Percentiles rank a stretch among this genome's conserved stretches.
Evolutionary conservation across 352 stramenopile species (phyloP).

Genomic region (Pythium sukuiense): DNA sequence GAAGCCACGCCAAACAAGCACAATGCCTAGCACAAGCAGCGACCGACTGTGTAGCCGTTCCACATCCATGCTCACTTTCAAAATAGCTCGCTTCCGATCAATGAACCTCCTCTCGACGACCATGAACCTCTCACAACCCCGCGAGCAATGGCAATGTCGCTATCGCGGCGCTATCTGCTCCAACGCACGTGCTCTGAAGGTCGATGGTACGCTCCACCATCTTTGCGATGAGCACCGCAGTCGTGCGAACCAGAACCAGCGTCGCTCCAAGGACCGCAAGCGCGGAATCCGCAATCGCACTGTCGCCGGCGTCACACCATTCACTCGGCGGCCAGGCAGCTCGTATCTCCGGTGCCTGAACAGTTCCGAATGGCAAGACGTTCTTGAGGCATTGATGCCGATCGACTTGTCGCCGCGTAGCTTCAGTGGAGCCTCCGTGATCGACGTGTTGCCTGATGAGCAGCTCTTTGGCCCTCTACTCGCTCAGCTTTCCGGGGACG

Average conservation of each 20-base stretch:
- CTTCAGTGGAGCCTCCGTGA: background rate
- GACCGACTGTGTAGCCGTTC: background rate
- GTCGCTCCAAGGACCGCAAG: slow-evolving; percentile 39
- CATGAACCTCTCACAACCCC: background rate
- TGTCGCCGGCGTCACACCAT: background rate
- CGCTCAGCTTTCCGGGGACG: background rate
- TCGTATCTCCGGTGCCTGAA: background rate
- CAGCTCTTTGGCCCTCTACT: background rate
- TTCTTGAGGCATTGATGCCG: background rate
- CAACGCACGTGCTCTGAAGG: slow-evolving; percentile 50
- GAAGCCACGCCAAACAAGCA: background rate
- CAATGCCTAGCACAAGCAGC: background rate
- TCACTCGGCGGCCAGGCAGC: background rate
- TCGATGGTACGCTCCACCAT: slow-evolving; percentile 53
- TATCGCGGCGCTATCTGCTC: slow-evolving; percentile 54
- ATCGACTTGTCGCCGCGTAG: background rate
- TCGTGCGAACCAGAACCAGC: slow-evolving; percentile 57
- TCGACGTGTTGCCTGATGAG: background rate
- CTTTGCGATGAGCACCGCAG: slow-evolving; percentile 61
- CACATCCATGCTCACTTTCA: background rate
- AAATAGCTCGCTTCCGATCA: background rate
- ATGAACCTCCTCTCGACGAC: background rate
- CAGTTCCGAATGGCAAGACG: slow-evolving; percentile 1
- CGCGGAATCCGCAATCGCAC: slow-evolving; percentile 15
- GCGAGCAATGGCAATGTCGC: slow-evolving; percentile 37